phyloP scores from a whole-genome alignment of 169 alveolate species.

The Amoebophrya sp. region DNA sequence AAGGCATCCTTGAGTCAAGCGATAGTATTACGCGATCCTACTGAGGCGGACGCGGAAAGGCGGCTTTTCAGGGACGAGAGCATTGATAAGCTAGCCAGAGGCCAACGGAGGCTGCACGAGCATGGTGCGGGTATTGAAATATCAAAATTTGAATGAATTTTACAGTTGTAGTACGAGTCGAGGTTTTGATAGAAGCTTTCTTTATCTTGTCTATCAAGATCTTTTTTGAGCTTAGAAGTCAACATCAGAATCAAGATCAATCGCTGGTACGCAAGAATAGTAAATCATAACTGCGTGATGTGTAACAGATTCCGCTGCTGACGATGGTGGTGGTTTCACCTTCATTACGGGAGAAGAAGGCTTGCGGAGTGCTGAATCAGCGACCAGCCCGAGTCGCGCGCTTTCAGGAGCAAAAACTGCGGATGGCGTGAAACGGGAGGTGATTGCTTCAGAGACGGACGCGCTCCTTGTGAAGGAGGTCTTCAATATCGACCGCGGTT shows the following conservation, averaged over 20 bases:
- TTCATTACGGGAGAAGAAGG: neutral
- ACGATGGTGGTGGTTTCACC: neutral
- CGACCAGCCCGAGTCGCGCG: neutral
- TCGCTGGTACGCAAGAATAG: no score
- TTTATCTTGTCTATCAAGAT: no score
- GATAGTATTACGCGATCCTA: neutral
- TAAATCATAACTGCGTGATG: no score
- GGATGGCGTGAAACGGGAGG: neutral
- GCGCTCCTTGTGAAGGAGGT: neutral
- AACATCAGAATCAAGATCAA: no score
- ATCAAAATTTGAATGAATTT: no score
- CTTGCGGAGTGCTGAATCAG: neutral
- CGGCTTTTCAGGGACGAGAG: neutral
- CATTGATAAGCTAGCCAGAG: neutral
- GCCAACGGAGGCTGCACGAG: neutral
- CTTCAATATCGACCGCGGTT: neutral
- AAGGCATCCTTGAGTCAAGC: neutral
- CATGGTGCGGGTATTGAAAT: neutral
- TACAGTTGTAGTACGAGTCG: no score
- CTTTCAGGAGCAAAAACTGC: neutral
- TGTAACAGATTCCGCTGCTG: no score
- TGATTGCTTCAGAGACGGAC: neutral
- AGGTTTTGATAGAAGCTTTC: no score
- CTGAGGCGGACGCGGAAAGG: neutral
- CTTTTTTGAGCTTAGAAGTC: no score